Conservation (phyloP, 2,329 filamentous ascomycete species). For the Botrytis byssoidea region DNA sequence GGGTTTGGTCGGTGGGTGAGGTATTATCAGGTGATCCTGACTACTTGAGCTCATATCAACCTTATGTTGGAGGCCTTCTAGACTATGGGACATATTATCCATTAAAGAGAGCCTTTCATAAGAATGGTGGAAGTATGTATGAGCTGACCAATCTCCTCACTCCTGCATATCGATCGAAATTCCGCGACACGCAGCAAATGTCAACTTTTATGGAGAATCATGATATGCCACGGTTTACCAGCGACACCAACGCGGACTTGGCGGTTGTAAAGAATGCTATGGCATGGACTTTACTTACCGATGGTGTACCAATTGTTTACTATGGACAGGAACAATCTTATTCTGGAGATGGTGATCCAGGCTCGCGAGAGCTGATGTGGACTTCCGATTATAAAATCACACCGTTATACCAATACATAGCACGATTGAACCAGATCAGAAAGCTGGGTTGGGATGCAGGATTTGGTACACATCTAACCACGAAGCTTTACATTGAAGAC, state of each 20-base stretch:
- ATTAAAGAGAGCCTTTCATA: conserved; percentile 22
- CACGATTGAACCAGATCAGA: conserved; percentile 22
- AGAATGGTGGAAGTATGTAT: conserved; percentile 31
- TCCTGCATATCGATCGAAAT: conserved; percentile 40
- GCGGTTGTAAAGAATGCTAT: conserved; percentile 46
- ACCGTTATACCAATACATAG: conserved; percentile 25
- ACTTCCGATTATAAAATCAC: conserved; percentile 41
- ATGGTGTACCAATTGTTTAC: conserved; percentile 53
- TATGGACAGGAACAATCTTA: conserved; percentile 53
- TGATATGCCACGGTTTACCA: conserved; percentile 43
- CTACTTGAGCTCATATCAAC: conserved; percentile 45
- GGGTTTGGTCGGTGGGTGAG: conserved; percentile 59
- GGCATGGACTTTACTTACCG: conserved; percentile 47
- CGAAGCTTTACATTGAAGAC: conserved; percentile 17
- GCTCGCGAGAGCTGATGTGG: conserved; percentile 47
- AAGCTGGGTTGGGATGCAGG: conserved; percentile 25
- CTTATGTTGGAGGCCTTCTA: conserved; percentile 53
- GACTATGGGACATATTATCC: conserved; percentile 52
- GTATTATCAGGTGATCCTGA: conserved; percentile 50
- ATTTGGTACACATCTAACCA: conserved; percentile 24
- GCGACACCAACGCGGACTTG: conserved; percentile 28
- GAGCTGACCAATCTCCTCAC: conserved; percentile 37
- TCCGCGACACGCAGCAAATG: conserved; percentile 44
- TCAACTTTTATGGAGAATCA: conserved; percentile 46
- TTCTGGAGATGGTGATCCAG: conserved; percentile 41